Evolutionary conservation across 2,329 filamentous ascomycete genomes (phyloP).

Genomic region (Pezizomycotina sp.): DNA sequence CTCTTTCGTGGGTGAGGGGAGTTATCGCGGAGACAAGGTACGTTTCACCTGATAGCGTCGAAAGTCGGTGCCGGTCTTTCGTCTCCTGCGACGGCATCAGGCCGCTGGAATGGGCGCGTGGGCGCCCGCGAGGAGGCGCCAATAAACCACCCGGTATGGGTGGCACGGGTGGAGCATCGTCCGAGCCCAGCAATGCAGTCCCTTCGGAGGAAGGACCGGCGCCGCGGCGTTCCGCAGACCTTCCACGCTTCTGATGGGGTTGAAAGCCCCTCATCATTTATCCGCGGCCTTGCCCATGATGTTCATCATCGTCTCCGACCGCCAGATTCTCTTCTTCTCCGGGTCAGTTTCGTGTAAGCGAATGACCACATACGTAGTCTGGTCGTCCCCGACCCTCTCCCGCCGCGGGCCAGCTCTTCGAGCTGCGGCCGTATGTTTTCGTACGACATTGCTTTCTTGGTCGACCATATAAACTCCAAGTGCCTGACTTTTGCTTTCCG

Average conservation of each 20-base stretch:
- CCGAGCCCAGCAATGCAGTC: slow-evolving; percentile 4
- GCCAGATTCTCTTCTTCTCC: slow-evolving; percentile 16
- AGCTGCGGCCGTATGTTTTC: slow-evolving; percentile 19
- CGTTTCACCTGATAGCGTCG: too few relatives aligned
- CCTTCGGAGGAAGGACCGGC: slow-evolving; percentile 6
- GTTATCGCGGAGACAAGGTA: slow-evolving; percentile 10
- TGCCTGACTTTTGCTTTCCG: slow-evolving; percentile 15
- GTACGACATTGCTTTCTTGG: slow-evolving; percentile 19
- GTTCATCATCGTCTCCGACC: slow-evolving; percentile 10
- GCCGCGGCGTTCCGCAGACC: slow-evolving; percentile 5
- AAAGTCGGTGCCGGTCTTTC: too few relatives aligned
- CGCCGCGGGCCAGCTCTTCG: slow-evolving; percentile 17
- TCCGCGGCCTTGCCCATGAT: slow-evolving; percentile 6
- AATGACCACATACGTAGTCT: slow-evolving; percentile 18
- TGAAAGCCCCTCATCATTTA: too few relatives aligned
- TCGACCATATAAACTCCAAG: slow-evolving; percentile 19
- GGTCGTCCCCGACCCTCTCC: slow-evolving; percentile 11
- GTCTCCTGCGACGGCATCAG: too few relatives aligned
- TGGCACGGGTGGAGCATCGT: slow-evolving; percentile 14
- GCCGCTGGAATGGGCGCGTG: too few relatives aligned
- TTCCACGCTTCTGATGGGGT: too few relatives aligned
- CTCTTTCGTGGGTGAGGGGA: slow-evolving; percentile 11
- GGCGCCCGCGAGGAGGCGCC: too few relatives aligned
- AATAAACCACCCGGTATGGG: slow-evolving; percentile 10
- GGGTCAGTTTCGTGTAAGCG: slow-evolving; percentile 19